phyloP scores from a whole-genome alignment of 2,329 filamentous ascomycete genomes.

The Atkinsonella texensis region DNA sequence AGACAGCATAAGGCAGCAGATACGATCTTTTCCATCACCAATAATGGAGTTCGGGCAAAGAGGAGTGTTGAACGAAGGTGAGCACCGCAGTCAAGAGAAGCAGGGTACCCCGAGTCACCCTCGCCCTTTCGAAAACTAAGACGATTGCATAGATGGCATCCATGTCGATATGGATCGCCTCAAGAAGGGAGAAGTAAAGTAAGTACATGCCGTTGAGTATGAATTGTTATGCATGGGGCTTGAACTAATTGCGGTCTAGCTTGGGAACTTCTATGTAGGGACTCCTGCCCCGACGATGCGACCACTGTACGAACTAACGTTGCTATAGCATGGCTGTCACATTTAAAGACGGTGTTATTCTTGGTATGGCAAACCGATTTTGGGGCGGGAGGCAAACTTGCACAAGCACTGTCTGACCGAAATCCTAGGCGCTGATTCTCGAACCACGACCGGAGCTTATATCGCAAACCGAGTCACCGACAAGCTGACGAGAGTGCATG shows the following conservation, averaged over 20 bases:
- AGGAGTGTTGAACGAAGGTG: conserved; percentile 54
- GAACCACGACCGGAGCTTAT: conserved; percentile 95
- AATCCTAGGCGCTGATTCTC: conserved; percentile 69
- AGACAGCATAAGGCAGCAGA: background rate
- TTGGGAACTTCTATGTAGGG: conserved; percentile 90
- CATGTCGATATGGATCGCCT: conserved; percentile 97
- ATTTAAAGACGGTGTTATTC: conserved; percentile 95
- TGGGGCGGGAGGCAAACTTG: background rate
- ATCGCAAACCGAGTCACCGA: conserved; percentile 99
- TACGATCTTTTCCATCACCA: background rate
- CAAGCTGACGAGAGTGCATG: conserved; percentile 96
- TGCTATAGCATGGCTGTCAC: conserved; percentile 83
- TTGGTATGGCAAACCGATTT: conserved; percentile 38
- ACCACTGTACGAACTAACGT: conserved; percentile 17
- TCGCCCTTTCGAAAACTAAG: background rate
- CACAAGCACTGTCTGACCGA: conserved; percentile 8
- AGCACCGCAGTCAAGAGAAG: conserved; percentile 5
- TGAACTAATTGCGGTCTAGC: conserved; percentile 37
- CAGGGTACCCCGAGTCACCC: background rate
- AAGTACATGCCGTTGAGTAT: conserved; percentile 24
- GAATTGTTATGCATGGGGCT: no score
- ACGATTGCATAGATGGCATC: conserved; percentile 67
- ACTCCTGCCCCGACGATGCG: conserved; percentile 8
- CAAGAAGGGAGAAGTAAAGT: conserved; percentile 99
- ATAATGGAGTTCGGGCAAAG: conserved; percentile 52